Evolutionary conservation across 192 early-diverging fungal species (phyloP).

Genomic region (Coemansia sp.): DNA sequence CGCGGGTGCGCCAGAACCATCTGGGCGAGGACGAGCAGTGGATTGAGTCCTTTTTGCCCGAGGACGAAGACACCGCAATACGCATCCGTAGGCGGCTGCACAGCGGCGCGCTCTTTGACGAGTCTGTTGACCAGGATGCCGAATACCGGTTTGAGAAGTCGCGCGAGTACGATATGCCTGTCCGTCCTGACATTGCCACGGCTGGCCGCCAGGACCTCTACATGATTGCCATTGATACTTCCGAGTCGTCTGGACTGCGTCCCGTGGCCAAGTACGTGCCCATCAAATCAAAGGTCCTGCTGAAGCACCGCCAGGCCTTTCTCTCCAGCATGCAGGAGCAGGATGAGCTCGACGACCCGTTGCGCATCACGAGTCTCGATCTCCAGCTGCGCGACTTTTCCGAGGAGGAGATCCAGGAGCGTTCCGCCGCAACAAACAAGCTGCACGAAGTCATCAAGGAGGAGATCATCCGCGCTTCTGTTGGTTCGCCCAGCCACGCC

Average conservation of each 20-base stretch:
- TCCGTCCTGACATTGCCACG: conserved; percentile 10
- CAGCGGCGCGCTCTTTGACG: neutral
- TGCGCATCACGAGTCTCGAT: conserved; percentile 27
- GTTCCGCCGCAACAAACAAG: conserved; percentile 17
- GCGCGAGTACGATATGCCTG: conserved; percentile 42
- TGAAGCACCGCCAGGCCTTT: conserved; percentile 18
- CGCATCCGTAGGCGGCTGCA: conserved; percentile 18
- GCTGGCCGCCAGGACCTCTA: conserved; percentile 27
- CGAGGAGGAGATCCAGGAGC: conserved; percentile 42
- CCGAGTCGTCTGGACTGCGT: neutral
- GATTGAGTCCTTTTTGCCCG: conserved; percentile 48
- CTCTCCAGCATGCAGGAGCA: conserved; percentile 3
- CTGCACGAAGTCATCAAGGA: conserved; percentile 30
- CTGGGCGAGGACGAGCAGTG: conserved; percentile 47
- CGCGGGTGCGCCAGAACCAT: conserved; percentile 30
- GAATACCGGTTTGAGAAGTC: conserved; percentile 41
- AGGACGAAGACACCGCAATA: conserved; percentile 21
- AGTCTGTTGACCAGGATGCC: conserved; percentile 15
- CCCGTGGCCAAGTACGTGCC: conserved; percentile 35
- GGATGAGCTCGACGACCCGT: conserved; percentile 25
- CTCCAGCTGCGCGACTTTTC: conserved; percentile 46
- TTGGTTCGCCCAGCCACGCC: conserved; percentile 9
- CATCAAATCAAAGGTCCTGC: conserved; percentile 28
- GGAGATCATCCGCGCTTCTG: conserved; percentile 22
- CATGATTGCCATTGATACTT: conserved; percentile 28